phyloP scores from a whole-genome alignment of 108 stramenopile genomes.

The Phaeodactylum tricornutum region DNA sequence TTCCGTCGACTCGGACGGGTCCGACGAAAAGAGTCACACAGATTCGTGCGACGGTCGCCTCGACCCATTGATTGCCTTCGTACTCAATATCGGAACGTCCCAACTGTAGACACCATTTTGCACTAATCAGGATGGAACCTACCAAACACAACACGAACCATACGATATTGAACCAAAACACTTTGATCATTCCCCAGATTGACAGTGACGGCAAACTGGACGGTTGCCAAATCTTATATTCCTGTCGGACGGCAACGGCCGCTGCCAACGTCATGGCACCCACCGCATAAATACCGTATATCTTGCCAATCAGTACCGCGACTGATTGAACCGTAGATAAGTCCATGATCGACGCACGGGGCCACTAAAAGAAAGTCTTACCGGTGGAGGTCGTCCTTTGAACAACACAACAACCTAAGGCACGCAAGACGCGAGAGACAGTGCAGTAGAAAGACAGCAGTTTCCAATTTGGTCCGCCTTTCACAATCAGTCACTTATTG shows the following conservation, averaged over 20 bases:
- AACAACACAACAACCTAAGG: too few relatives aligned
- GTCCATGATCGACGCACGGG: too few relatives aligned
- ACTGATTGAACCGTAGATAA: too few relatives aligned
- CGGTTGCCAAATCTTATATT: conserved; percentile 65
- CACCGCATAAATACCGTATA: too few relatives aligned
- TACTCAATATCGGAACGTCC: conserved; percentile 11
- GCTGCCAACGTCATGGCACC: not conserved
- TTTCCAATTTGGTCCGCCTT: too few relatives aligned
- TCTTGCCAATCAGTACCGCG: too few relatives aligned
- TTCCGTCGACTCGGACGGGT: conserved; percentile 40
- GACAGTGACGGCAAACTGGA: conserved; percentile 40
- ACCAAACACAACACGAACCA: conserved; percentile 50
- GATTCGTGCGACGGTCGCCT: conserved; percentile 18
- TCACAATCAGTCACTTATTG: too few relatives aligned
- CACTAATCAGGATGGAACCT: conserved; percentile 31
- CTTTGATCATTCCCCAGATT: conserved; percentile 35
- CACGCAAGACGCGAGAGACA: too few relatives aligned
- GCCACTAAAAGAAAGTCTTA: too few relatives aligned
- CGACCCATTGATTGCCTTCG: conserved; percentile 26
- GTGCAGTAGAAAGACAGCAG: too few relatives aligned
- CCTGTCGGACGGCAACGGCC: conserved; percentile 35
- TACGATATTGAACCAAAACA: conserved; percentile 51
- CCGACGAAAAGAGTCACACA: conserved; percentile 23
- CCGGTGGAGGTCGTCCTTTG: too few relatives aligned
- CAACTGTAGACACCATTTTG: conserved; percentile 26